Evolutionary conservation across 2,329 filamentous ascomycete species (phyloP).

Genomic region (Clonostachys rosea): DNA sequence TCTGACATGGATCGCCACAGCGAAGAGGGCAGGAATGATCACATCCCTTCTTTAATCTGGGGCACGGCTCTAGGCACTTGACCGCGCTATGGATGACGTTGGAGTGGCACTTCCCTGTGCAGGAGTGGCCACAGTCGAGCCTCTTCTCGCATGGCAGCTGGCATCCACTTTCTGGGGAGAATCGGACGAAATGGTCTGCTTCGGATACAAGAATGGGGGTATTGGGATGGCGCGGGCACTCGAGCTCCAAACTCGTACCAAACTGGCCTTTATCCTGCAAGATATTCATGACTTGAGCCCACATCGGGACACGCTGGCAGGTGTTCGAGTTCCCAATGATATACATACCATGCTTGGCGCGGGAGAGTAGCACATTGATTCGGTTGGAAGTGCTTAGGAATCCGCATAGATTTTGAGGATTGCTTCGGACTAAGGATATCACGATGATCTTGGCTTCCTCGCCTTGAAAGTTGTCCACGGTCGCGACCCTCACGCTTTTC

Average conservation of each 20-base stretch:
- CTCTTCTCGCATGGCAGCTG: constrained; percentile 40
- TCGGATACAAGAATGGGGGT: constrained; percentile 40
- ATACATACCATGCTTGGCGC: constrained; percentile 67
- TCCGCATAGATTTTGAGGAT: constrained; percentile 49
- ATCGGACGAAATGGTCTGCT: constrained; percentile 51
- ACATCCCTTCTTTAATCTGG: constrained; percentile 32
- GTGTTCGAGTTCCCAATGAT: constrained; percentile 64
- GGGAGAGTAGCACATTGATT: constrained; percentile 64
- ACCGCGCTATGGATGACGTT: constrained; percentile 38
- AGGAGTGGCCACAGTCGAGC: constrained; percentile 42
- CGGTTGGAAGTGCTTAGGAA: constrained; percentile 64
- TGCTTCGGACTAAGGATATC: constrained; percentile 68
- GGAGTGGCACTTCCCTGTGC: constrained; percentile 40
- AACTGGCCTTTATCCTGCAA: constrained; percentile 39
- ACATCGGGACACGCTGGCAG: constrained; percentile 55
- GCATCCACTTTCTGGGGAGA: constrained; percentile 62
- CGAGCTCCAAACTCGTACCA: constrained; percentile 44
- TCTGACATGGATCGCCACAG: constrained; percentile 36
- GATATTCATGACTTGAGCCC: constrained; percentile 51
- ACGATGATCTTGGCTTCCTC: constrained; percentile 71
- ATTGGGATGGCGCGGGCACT: constrained; percentile 57
- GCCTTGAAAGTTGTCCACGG: constrained; percentile 73
- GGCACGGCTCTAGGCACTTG: constrained; percentile 38
- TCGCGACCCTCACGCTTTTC: constrained; percentile 51
- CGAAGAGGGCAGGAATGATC: constrained; percentile 33